These are phyloP conservation scores for Fusarium ambrosium DNA, from an alignment of 2,329 filamentous ascomycete species.

Conservation along the genomic window DNA sequence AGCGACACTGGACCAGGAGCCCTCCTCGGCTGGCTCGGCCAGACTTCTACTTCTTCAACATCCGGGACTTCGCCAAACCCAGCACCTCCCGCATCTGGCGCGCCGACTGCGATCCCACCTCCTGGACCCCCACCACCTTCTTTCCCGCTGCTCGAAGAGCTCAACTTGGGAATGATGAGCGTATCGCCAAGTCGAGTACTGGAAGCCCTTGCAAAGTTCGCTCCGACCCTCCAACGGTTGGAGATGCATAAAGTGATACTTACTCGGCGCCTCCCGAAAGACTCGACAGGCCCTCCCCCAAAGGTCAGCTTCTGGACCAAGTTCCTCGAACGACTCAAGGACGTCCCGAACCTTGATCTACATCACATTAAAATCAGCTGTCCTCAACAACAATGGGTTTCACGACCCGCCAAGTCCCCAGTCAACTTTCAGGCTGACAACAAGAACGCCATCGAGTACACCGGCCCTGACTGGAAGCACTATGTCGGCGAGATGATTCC, in stretches of 20 bases:
- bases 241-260: slow-evolving; percentile 61
- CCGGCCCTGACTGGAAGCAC: slow-evolving; percentile 53
- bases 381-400: slow-evolving; percentile 45
- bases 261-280: slow-evolving; percentile 20
- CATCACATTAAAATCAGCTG: slow-evolving; percentile 50
- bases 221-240: slow-evolving; percentile 58
- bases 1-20: slow-evolving; percentile 28
- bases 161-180: slow-evolving; percentile 60
- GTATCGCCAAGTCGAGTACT: slow-evolving; percentile 51
- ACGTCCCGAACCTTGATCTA: slow-evolving; percentile 51
- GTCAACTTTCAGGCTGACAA: slow-evolving; percentile 28
- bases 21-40: slow-evolving; percentile 58
- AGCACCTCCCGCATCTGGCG: background rate
- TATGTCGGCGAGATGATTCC: slow-evolving; percentile 51
- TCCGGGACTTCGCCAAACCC: slow-evolving; percentile 11
- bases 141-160: slow-evolving; percentile 53
- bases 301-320: slow-evolving; percentile 56
- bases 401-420: slow-evolving; percentile 14
- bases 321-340: slow-evolving; percentile 54
- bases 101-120: background rate
- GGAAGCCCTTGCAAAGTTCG: slow-evolving; percentile 57
- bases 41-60: slow-evolving; percentile 8
- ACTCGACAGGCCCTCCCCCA: background rate
- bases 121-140: slow-evolving; percentile 40
- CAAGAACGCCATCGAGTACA: slow-evolving; percentile 42